phyloP scores from a whole-genome alignment of 2,329 filamentous ascomycete species.

The Metarhizium anisopliae region DNA sequence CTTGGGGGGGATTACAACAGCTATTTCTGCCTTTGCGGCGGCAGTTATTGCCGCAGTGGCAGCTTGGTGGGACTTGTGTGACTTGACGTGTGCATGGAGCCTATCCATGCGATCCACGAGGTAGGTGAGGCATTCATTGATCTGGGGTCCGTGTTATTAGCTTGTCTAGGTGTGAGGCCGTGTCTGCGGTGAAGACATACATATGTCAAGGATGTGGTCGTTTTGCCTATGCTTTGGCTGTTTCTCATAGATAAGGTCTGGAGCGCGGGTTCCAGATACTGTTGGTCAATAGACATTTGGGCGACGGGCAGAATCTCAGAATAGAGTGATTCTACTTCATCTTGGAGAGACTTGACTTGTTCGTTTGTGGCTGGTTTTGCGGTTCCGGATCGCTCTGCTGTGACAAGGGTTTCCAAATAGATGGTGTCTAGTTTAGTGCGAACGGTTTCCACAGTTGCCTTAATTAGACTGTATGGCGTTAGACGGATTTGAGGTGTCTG shows the following conservation, averaged over 20 bases:
- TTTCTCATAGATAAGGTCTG: conserved; percentile 33
- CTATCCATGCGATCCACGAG: conserved; percentile 37
- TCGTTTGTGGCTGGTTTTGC: conserved; percentile 19
- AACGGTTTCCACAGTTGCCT: conserved; percentile 45
- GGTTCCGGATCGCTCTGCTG: conserved; percentile 18
- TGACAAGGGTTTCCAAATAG: conserved; percentile 38
- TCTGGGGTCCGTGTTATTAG: conserved; percentile 21
- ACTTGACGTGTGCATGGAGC: conserved; percentile 32
- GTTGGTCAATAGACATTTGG: conserved; percentile 62
- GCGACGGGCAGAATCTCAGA: conserved; percentile 60
- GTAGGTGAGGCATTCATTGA: conserved; percentile 42
- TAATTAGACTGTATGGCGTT: conserved; percentile 37
- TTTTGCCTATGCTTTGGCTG: conserved; percentile 33
- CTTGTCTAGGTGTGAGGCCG: background rate
- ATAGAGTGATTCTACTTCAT: conserved; percentile 61
- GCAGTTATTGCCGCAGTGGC: conserved; percentile 29
- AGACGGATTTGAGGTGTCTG: background rate
- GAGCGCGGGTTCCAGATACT: conserved; percentile 54
- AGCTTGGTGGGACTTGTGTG: conserved; percentile 36
- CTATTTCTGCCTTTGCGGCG: conserved; percentile 35
- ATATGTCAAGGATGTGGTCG: conserved; percentile 40
- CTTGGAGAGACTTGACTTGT: conserved; percentile 44
- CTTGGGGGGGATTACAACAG: conserved; percentile 13
- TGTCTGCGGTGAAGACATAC: conserved; percentile 25
- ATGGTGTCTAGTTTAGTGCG: conserved; percentile 46